Base-by-base conservation (phyloP, 108 stramenopile genomes). In the Mediolabrus comicus region DNA sequence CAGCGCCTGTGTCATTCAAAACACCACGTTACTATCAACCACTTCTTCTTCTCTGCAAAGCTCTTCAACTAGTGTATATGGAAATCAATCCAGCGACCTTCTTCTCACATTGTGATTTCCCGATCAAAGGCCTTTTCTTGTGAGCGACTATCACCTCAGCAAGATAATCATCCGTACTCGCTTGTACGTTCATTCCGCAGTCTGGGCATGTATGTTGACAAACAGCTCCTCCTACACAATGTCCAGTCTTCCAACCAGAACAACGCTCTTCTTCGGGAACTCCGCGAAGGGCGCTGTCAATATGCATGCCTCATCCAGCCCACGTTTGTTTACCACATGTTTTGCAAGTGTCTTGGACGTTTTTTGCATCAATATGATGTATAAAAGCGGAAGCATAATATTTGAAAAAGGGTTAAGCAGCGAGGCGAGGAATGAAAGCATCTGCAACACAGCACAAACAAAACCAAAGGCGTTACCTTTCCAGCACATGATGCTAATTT, bases 101-200 rank as follows among this genome's bases (percentile, higher is more conserved):
- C 57, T 53, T 69, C 31, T 69, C 68, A 32, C 68, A 69, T n/a
- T 69, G 68, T 34, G 28, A 31, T 17, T 54, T 69, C 22, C 26
- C 35, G 22, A 31, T 46, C 11, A 25, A 32, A 10, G 53, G 38
- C 16, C 29, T 69, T 39, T 39, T 49, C 43, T 69, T 69, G 24
- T 69, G 68, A 32, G 57, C 68, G 8, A 4, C 9, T 29, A 69
- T 49, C 26, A 69, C 57, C 26, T 59, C 36, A n/a, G 16, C 26
- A 1, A 69, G 29, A 51, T 32, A 59, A 1, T 9, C 17, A 49
- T 25, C 33, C 7, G 41, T 49, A 49, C 58, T 59, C 0, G 68
- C 68, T 39, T 69, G 68, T 39, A 69, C 16, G 8, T 12, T 49
- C 68, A 69, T 69, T 4, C 26, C 56, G 24, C 56, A 57, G 0